These are phyloP conservation scores for Wickerhamiella qilinensis DNA, from an alignment of 805 yeast species.

Conservation along the genomic window DNA sequence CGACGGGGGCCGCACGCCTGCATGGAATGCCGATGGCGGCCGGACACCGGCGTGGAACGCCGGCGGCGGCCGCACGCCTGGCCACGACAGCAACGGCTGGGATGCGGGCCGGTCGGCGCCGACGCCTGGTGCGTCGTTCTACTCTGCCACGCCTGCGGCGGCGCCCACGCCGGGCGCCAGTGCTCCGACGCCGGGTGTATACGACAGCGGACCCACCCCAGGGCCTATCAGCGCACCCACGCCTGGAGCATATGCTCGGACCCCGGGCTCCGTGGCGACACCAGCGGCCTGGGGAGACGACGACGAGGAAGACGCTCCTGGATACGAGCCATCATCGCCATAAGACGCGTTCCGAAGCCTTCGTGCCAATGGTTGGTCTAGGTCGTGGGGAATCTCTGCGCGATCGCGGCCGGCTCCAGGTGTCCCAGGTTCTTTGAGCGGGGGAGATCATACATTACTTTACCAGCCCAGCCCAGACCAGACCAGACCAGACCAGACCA, in stretches of 20 bases:
- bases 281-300: slow-evolving; percentile 24
- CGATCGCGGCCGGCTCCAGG: too few species aligned
- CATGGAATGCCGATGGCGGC: slow-evolving; percentile 32
- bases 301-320: slow-evolving; percentile 18
- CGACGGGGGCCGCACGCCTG: slow-evolving; percentile 33
- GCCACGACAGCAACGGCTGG: slow-evolving; percentile 33
- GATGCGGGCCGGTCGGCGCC: slow-evolving; percentile 21
- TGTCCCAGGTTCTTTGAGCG: too few species aligned
- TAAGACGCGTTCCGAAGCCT: too few species aligned
- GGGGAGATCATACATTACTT: too few species aligned
- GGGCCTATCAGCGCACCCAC: slow-evolving; percentile 16
- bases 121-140: slow-evolving; percentile 2
- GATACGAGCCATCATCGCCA: too few species aligned
- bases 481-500: too few species aligned
- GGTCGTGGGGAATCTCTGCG: too few species aligned
- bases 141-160: slow-evolving; percentile 8
- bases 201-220: slow-evolving; percentile 25
- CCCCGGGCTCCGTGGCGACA: slow-evolving; percentile 16
- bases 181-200: slow-evolving; percentile 24
- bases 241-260: slow-evolving; percentile 14
- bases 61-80: slow-evolving; percentile 19
- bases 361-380: too few species aligned
- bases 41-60: slow-evolving; percentile 26
- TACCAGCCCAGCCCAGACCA: too few species aligned
- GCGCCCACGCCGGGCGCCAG: slow-evolving; percentile 28